Evolutionary conservation across 768 basidiomycete species (phyloP).

Genomic region (Termitomyces sp.): DNA sequence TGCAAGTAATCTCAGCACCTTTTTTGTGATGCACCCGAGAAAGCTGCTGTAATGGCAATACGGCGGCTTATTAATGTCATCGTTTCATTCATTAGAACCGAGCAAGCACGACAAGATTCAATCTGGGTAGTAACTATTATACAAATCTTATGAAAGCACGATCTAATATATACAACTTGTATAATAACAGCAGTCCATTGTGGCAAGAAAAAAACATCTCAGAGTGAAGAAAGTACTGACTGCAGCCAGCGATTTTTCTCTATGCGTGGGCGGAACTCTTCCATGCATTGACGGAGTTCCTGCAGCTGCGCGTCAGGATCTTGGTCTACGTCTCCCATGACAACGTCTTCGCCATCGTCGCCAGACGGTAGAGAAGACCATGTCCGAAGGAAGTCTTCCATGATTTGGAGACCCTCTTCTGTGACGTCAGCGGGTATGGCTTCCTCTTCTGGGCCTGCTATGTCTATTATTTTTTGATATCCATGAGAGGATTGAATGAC

Average conservation of each 20-base stretch:
- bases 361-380: conserved; percentile 47
- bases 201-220: conserved; percentile 1
- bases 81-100: no score
- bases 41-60: no score
- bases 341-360: conserved; percentile 46
- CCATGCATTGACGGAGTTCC: conserved; percentile 58
- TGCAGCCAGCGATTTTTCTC: conserved; percentile 80
- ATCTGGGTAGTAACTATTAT: background rate
- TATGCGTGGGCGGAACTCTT: conserved; percentile 62
- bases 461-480: background rate
- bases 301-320: conserved; percentile 41
- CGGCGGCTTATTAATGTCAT: no score
- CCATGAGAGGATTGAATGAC: background rate
- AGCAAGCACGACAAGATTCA: no score
- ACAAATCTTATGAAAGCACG: background rate
- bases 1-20: no score
- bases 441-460: conserved; percentile 21
- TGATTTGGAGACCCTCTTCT: conserved; percentile 76
- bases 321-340: conserved; percentile 32
- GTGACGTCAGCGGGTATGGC: conserved; percentile 56
- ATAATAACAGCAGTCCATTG: background rate
- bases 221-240: conserved; percentile 45
- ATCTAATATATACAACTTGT: background rate
- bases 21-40: no score
- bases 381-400: conserved; percentile 70